Evolutionary conservation across 192 early-diverging fungal species (phyloP).

Genomic region (Entomortierella chlamydospora): DNA sequence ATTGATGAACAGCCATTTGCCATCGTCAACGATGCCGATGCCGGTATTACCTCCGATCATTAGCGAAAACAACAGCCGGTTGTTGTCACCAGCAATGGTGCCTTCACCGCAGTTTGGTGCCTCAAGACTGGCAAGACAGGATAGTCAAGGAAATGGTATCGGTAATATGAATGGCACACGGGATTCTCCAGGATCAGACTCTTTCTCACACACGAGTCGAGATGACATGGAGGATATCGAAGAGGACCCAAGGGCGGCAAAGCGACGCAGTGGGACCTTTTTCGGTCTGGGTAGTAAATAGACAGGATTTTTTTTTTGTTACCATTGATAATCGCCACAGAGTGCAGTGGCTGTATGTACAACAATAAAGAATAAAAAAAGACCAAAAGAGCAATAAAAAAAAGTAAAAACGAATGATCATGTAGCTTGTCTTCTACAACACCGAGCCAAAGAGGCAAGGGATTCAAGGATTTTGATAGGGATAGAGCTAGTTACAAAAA

Average conservation of each 20-base stretch:
- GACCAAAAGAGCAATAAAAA: too few species aligned
- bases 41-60: slow-evolving; percentile 42
- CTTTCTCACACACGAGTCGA: slow-evolving; percentile 21
- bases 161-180: slow-evolving; percentile 5
- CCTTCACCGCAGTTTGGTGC: slow-evolving; percentile 29
- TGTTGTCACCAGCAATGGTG: slow-evolving; percentile 37
- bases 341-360: too few species aligned
- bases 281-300: slow-evolving; percentile 28
- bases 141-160: slow-evolving; percentile 26
- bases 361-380: neutral
- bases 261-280: slow-evolving; percentile 37
- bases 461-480: too few species aligned
- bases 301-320: neutral
- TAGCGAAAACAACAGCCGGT: slow-evolving; percentile 15
- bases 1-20: slow-evolving; percentile 6
- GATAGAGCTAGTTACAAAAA: too few species aligned
- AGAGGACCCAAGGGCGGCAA: slow-evolving; percentile 37
- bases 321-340: too few species aligned
- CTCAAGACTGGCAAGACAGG: slow-evolving; percentile 32
- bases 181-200: slow-evolving; percentile 46
- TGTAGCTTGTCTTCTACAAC: too few species aligned
- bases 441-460: too few species aligned
- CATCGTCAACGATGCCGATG: slow-evolving; percentile 2
- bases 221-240: slow-evolving; percentile 40
- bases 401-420: too few species aligned